These are phyloP conservation scores for Rhytidhysteron rufulum DNA, from an alignment of 2,329 filamentous ascomycete genomes.

Conservation along the genomic window DNA sequence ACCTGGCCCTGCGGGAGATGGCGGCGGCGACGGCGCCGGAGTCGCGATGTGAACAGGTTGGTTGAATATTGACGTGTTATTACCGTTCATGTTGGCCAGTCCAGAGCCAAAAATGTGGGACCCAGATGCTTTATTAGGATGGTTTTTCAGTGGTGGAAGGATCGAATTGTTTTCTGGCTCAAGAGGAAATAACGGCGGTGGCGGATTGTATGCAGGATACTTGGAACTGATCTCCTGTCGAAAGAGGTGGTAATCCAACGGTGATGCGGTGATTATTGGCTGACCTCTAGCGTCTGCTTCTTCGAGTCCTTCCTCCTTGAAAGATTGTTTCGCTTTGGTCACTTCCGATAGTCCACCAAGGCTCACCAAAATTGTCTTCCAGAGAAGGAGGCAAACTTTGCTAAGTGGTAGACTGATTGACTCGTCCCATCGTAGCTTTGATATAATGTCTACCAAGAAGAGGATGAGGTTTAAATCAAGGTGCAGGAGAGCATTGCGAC, in stretches of 20 bases:
- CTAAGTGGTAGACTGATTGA: constrained; percentile 55
- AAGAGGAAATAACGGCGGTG: constrained; percentile 74
- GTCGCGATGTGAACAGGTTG: constrained; percentile 99
- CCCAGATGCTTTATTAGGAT: constrained; percentile 55
- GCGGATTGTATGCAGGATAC: constrained; percentile 93
- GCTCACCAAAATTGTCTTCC: constrained; percentile 84
- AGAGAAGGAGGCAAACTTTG: constrained; percentile 71
- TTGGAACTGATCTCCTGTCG: constrained; percentile 96
- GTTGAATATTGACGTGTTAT: constrained; percentile 72
- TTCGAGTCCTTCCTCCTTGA: constrained; percentile 55
- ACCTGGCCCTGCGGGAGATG: constrained; percentile 76
- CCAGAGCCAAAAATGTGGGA: constrained; percentile 50
- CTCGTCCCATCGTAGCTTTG: constrained; percentile 54
- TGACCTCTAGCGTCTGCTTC: constrained; percentile 60
- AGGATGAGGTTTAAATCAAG: constrained; percentile 62
- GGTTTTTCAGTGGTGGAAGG: constrained; percentile 76
- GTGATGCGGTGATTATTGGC: constrained; percentile 85
- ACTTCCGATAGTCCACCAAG: constrained; percentile 78
- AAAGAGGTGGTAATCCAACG: constrained; percentile 93
- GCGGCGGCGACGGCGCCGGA: constrained; percentile 89
- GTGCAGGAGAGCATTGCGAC: constrained; percentile 33
- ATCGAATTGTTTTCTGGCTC: constrained; percentile 90
- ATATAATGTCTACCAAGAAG: constrained; percentile 62
- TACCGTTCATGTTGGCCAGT: constrained; percentile 44
- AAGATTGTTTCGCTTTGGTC: constrained; percentile 67